A percentile compares a stretch with the other conserved stretches of the same genome.
Evolutionary conservation across 169 alveolate species (phyloP).

Genomic region (Plasmodium reichenowi): DNA sequence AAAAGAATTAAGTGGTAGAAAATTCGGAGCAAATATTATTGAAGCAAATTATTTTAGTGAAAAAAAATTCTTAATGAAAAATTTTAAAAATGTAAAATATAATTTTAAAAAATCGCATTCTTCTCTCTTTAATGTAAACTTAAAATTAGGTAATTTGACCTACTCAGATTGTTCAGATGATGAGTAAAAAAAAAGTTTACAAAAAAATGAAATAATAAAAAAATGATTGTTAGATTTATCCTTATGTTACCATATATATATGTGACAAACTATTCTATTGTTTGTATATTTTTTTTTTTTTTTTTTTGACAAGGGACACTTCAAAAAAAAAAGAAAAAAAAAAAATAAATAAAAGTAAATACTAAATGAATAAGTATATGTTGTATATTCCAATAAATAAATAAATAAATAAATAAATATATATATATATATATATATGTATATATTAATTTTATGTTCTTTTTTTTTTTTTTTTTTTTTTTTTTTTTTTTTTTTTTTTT

Average conservation of each 20-base stretch:
- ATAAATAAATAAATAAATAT: neutral
- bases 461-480: too few relatives aligned
- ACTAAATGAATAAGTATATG: neutral
- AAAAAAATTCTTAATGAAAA: slow-evolving; percentile 60
- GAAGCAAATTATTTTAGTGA: slow-evolving; percentile 85
- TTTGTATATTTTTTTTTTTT: neutral
- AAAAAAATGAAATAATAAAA: too few relatives aligned
- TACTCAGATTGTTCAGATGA: slow-evolving; percentile 66
- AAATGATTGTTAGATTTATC: too few relatives aligned
- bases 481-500: too few relatives aligned
- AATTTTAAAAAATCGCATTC: slow-evolving; percentile 76
- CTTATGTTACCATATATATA: too few relatives aligned
- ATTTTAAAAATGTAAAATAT: slow-evolving; percentile 78
- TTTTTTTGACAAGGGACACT: neutral
- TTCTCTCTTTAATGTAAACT: slow-evolving; percentile 42
- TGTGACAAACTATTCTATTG: too few relatives aligned
- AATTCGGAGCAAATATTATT: slow-evolving; percentile 81
- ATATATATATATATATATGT: slow-evolving; percentile 1
- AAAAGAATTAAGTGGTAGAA: slow-evolving; percentile 83
- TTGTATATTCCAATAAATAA: neutral
- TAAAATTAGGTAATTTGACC: slow-evolving; percentile 39
- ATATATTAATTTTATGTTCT: neutral
- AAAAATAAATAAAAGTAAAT: neutral
- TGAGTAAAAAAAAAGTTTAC: neutral
- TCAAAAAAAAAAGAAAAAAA: neutral